Percentiles rank a stretch among this genome's conserved stretches.
Evolutionary conservation across 352 stramenopile genomes (phyloP).

Genomic region (Nothophytophthora sp.): DNA sequence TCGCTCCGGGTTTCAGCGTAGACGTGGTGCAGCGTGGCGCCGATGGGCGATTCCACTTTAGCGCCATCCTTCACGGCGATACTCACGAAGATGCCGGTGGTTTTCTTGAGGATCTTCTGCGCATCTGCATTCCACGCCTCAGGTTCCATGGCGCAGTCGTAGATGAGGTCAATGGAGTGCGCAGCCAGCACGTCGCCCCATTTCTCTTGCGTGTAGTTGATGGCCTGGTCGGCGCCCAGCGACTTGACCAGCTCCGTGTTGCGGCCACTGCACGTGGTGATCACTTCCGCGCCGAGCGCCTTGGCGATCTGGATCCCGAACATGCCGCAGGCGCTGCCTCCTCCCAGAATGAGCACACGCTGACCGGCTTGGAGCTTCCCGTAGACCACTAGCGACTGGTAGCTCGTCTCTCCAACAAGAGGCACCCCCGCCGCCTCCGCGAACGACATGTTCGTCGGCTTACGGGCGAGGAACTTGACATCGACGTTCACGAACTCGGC

Average conservation of each 20-base stretch:
- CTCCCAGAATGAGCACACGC: constrained; percentile 48
- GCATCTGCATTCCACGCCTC: constrained; percentile 17
- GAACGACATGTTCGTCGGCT: constrained; percentile 44
- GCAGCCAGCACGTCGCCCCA: constrained; percentile 28
- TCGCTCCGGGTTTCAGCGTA: constrained; percentile 9
- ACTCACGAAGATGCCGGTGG: constrained; percentile 28
- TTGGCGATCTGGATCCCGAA: constrained; percentile 63
- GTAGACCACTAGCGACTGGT: constrained; percentile 26
- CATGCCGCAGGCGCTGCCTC: constrained; percentile 46
- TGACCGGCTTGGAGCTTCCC: constrained; percentile 16
- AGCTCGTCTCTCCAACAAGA: constrained; percentile 28
- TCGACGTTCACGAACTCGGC: constrained; percentile 34
- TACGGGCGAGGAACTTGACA: constrained; percentile 29
- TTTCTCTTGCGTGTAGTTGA: constrained; percentile 48
- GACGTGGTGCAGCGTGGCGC: constrained; percentile 13
- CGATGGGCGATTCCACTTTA: constrained; percentile 29
- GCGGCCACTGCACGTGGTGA: constrained; percentile 33
- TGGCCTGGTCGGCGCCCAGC: constrained; percentile 40
- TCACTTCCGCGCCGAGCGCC: constrained; percentile 19
- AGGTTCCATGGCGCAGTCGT: constrained; percentile 26
- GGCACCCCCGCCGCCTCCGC: constrained; percentile 33
- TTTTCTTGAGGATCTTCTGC: constrained; percentile 28
- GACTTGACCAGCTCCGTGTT: constrained; percentile 38
- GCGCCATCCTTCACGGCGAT: constrained; percentile 18
- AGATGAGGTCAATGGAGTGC: constrained; percentile 35